These are phyloP conservation scores for Testicularia cyperi DNA, from an alignment of 1,284 basidiomycete species.

Conservation along the genomic window DNA sequence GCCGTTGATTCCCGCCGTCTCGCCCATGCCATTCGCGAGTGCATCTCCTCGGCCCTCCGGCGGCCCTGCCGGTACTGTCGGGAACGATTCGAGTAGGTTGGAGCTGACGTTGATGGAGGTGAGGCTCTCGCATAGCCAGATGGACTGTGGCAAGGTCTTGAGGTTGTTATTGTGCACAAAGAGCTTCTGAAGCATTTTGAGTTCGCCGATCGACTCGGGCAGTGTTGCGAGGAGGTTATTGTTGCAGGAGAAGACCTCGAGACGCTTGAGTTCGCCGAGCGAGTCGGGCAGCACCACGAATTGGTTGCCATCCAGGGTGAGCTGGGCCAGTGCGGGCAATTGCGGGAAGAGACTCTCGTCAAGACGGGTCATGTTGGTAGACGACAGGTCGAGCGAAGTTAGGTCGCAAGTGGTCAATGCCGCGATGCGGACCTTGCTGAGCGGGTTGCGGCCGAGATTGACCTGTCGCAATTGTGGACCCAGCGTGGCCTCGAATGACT, in stretches of 20 bases:
- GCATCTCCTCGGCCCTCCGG: constrained; percentile 17
- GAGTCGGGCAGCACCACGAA: constrained; percentile 81
- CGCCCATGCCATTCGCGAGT: constrained; percentile 1
- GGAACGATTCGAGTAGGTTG: constrained; percentile 78
- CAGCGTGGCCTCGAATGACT: constrained; percentile 46
- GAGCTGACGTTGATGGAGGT: constrained; percentile 81
- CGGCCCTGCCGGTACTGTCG: constrained; percentile 64
- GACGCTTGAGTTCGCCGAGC: constrained; percentile 71
- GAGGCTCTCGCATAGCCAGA: constrained; percentile 84
- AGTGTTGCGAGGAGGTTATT: constrained; percentile 83
- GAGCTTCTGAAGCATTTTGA: constrained; percentile 75
- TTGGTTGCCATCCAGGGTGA: constrained; percentile 65
- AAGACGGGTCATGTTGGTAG: constrained; percentile 83
- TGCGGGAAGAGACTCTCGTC: constrained; percentile 65
- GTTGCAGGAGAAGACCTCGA: constrained; percentile 78
- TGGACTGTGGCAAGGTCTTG: constrained; percentile 70
- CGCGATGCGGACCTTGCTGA: constrained; percentile 47
- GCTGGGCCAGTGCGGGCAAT: constrained; percentile 44
- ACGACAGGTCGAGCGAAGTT: constrained; percentile 81
- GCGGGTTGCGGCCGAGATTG: constrained; percentile 53
- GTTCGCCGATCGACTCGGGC: constrained; percentile 74
- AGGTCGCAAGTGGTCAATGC: constrained; percentile 67
- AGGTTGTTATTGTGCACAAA: constrained; percentile 93
- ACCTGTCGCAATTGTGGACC: constrained; percentile 38
- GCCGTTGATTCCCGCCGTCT: not conserved